Conservation (phyloP, 768 basidiomycete genomes). For the Boletus vermiculosoides region DNA sequence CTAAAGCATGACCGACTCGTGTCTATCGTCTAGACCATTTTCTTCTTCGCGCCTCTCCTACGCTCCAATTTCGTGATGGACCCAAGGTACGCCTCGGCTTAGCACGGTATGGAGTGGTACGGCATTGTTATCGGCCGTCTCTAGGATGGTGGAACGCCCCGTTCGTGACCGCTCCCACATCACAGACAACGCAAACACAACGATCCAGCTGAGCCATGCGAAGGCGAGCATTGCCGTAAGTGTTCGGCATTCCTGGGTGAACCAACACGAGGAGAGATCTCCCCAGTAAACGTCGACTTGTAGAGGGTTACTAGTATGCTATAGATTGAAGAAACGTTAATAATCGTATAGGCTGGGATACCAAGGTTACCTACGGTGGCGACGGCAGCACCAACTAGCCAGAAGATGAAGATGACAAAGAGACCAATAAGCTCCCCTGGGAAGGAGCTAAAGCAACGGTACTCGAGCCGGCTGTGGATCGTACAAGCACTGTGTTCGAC, state of each 20-base stretch:
- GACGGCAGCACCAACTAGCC: slow-evolving; percentile 65
- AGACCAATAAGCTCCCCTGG: slow-evolving; percentile 61
- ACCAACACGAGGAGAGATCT: slow-evolving; percentile 59
- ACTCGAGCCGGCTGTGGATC: slow-evolving; percentile 62
- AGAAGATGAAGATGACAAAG: slow-evolving; percentile 63
- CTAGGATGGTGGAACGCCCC: slow-evolving; percentile 55
- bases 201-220: slow-evolving; percentile 72
- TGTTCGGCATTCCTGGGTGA: slow-evolving; percentile 57
- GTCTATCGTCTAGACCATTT: slow-evolving; percentile 3
- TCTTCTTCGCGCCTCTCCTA: background rate
- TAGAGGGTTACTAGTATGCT: slow-evolving; percentile 30
- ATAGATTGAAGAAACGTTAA: background rate
- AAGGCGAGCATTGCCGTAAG: slow-evolving; percentile 74
- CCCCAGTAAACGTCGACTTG: slow-evolving; percentile 51
- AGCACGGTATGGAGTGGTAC: slow-evolving; percentile 28
- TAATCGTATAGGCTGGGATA: too few relatives aligned
- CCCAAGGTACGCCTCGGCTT: slow-evolving; percentile 32
- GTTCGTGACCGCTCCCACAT: slow-evolving; percentile 57
- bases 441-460: slow-evolving; percentile 57
- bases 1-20: background rate
- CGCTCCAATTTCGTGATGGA: slow-evolving; percentile 10
- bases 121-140: slow-evolving; percentile 52
- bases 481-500: slow-evolving; percentile 43
- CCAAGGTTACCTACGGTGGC: slow-evolving; percentile 51
- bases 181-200: slow-evolving; percentile 53